Evolutionary conservation across 306 rosid species (phyloP).

Genomic region (Cajanus cajan): DNA sequence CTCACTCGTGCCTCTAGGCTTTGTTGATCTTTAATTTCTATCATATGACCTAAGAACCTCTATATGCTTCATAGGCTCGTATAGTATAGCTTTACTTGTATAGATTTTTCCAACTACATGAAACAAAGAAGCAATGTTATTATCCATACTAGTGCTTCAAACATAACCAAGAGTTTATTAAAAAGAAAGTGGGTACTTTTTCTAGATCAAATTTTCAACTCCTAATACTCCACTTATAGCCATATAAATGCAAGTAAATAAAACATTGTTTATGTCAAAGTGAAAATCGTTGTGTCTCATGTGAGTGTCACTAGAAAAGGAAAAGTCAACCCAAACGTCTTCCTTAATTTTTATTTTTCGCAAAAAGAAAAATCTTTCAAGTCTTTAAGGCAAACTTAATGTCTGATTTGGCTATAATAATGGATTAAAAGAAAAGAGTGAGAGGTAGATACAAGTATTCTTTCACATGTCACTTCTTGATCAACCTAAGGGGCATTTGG

Average conservation of each 20-base stretch:
- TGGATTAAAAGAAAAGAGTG: too few species aligned
- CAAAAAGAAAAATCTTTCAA: conserved; percentile 19
- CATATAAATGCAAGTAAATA: conserved; percentile 17
- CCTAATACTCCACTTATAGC: neutral
- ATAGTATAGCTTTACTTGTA: neutral
- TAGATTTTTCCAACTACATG: neutral
- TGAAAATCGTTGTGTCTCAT: conserved; percentile 26
- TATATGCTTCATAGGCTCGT: neutral
- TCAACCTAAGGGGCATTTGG: too few species aligned
- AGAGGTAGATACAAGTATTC: too few species aligned
- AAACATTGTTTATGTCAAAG: conserved; percentile 40
- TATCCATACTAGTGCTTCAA: neutral
- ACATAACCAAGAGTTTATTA: neutral
- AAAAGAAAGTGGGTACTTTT: neutral
- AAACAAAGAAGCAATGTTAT: neutral
- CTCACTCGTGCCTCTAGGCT: too few species aligned
- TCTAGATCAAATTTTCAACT: neutral
- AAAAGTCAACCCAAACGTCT: conserved; percentile 21
- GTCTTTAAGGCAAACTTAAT: conserved; percentile 28
- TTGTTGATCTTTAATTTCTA: too few species aligned
- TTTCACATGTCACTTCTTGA: too few species aligned
- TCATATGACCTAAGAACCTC: neutral
- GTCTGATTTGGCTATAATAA: too few species aligned
- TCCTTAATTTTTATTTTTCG: conserved; percentile 36
- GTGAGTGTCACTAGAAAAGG: conserved; percentile 36